A percentile compares a stretch with the other conserved stretches of the same genome.
Evolutionary conservation across 129 eudicot genomes (phyloP).

Genomic region (Pulicaria dysenterica): DNA sequence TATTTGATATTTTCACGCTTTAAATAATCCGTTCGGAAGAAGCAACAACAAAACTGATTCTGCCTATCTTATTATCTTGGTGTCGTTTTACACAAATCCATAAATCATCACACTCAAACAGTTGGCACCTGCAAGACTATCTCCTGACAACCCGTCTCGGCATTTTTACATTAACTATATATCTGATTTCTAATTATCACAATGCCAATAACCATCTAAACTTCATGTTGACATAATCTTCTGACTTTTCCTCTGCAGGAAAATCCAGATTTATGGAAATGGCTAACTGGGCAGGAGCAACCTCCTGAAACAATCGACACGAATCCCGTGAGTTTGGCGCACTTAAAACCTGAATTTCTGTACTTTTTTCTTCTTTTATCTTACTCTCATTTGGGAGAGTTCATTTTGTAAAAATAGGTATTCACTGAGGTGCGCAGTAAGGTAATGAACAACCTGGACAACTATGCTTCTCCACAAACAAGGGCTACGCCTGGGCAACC

Average conservation of each 20-base stretch:
- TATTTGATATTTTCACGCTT: not conserved
- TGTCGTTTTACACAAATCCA: too few species aligned
- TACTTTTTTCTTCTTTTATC: not conserved
- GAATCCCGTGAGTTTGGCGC: constrained; percentile 75
- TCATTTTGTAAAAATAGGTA: constrained; percentile 44
- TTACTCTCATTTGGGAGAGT: not conserved
- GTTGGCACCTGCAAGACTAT: not conserved
- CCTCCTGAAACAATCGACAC: constrained; percentile 68
- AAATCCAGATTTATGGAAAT: constrained; percentile 97
- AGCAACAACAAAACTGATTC: not conserved
- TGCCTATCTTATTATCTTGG: too few species aligned
- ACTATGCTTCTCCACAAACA: constrained; percentile 76
- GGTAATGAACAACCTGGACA: constrained; percentile 73
- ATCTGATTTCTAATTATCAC: not conserved
- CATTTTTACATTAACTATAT: not conserved
- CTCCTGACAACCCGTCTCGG: not conserved
- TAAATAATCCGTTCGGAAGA: not conserved
- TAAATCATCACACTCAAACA: not conserved
- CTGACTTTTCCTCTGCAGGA: constrained; percentile 52
- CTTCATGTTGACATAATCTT: not conserved
- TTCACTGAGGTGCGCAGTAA: constrained; percentile 64
- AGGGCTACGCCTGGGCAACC: constrained; percentile 82
- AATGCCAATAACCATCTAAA: not conserved
- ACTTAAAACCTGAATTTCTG: not conserved
- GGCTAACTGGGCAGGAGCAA: constrained; percentile 88